Percentiles rank a stretch among this genome's conserved stretches.
These are phyloP conservation scores for Ogataea polymorpha DNA, from an alignment of 805 yeast species.

Conservation along the genomic window DNA sequence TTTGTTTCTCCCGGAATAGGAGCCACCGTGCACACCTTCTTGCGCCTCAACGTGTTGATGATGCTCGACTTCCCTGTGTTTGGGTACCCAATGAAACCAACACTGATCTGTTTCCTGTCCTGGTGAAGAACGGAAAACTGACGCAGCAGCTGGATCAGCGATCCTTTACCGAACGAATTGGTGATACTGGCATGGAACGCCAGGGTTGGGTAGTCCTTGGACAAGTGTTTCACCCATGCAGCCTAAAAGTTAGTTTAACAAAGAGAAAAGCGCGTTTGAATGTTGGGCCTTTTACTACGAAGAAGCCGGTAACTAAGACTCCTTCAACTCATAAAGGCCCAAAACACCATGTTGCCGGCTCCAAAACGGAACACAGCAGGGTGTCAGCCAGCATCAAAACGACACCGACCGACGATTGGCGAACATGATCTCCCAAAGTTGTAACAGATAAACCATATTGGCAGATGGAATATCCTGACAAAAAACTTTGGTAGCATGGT, in stretches of 20 bases:
- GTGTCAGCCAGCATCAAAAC: conserved; percentile 41
- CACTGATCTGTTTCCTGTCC: conserved; percentile 94
- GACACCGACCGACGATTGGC: conserved; percentile 49
- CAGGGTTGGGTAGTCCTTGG: conserved; percentile 87
- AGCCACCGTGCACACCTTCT: conserved; percentile 95
- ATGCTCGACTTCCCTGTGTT: conserved; percentile 97
- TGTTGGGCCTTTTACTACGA: conserved; percentile 94
- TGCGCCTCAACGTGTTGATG: conserved; percentile 87
- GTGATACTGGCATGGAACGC: conserved; percentile 98
- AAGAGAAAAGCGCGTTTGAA: conserved; percentile 3
- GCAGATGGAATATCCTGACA: conserved; percentile 65
- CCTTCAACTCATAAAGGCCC: conserved; percentile 86
- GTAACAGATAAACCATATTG: conserved; percentile 83
- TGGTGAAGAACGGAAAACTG: conserved; percentile 88
- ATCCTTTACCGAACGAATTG: conserved; percentile 96
- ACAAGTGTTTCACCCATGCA: conserved; percentile 96
- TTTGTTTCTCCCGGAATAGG: conserved; percentile 99
- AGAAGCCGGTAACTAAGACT: conserved; percentile 32
- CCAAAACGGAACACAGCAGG: conserved; percentile 41
- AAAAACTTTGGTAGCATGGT: conserved; percentile 66
- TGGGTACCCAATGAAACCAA: conserved; percentile 97
- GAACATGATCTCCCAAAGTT: conserved; percentile 86
- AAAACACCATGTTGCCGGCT: conserved; percentile 36
- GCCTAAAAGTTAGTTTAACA: conserved; percentile 52
- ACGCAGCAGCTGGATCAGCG: conserved; percentile 86